These are phyloP conservation scores for Chrysochromulina parva DNA, from an alignment of 78 protist species.

Conservation along the genomic window DNA sequence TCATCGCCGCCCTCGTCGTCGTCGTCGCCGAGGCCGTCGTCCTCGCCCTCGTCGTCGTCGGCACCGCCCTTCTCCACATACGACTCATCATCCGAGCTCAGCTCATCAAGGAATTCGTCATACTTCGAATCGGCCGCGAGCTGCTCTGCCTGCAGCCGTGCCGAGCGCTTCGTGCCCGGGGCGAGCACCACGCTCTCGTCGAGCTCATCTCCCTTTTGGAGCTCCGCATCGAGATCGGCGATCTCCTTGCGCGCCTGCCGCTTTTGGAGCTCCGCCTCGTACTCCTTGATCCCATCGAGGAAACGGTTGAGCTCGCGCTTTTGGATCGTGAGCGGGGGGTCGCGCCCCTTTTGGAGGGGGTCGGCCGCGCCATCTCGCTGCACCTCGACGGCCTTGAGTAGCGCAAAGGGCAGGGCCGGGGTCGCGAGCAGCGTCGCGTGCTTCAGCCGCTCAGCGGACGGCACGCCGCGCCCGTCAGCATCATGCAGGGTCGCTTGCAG, in stretches of 20 bases:
- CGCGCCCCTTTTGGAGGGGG: background rate
- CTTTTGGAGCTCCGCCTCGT: background rate
- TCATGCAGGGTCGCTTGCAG: background rate
- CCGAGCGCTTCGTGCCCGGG: background rate
- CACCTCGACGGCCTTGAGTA: background rate
- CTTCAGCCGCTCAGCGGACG: background rate
- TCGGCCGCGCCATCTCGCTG: background rate
- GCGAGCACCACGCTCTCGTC: background rate
- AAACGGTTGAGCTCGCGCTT: background rate
- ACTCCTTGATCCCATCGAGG: background rate
- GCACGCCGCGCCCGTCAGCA: background rate
- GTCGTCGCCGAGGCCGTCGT: no score
- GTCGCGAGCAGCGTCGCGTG: background rate
- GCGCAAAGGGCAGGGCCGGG: background rate
- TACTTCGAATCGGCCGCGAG: background rate
- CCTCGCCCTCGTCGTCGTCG: background rate
- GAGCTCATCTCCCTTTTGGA: background rate
- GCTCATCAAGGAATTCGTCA: background rate
- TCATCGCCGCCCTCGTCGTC: no score
- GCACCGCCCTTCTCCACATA: no score
- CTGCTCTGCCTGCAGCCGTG: background rate
- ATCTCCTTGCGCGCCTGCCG: background rate
- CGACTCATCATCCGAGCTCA: background rate
- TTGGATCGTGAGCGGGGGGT: background rate
- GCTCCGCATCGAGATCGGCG: background rate